Evolutionary conservation across 169 alveolate genomes (phyloP).

Genomic region (Eimeria sp.): DNA sequence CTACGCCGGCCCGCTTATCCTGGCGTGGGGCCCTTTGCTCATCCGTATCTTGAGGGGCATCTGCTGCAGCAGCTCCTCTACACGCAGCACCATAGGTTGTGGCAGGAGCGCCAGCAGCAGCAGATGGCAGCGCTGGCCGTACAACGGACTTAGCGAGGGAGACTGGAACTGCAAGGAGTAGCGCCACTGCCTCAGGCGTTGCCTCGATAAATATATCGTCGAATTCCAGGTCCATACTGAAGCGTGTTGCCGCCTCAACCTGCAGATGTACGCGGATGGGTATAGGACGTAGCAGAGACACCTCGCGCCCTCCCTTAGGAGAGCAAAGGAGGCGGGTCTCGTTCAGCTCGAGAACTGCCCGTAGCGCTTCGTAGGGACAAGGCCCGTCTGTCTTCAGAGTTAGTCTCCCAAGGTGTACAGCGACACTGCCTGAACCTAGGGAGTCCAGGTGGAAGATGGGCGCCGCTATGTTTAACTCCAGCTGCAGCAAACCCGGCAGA

Average conservation of each 20-base stretch:
- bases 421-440: conserved; percentile 86
- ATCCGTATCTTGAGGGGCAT: not conserved
- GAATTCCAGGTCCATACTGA: conserved; percentile 5
- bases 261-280: conserved; percentile 71
- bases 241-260: not conserved
- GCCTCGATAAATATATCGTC: conserved; percentile 91
- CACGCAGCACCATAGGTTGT: too few species aligned
- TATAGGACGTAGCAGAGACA: conserved; percentile 80
- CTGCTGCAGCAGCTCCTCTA: not conserved
- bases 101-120: conserved; percentile 27
- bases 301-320: conserved; percentile 75
- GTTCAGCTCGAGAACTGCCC: conserved; percentile 89
- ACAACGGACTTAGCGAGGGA: conserved; percentile 86
- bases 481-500: conserved; percentile 78
- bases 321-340: conserved; percentile 90
- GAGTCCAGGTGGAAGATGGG: conserved; percentile 87
- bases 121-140: conserved; percentile 16
- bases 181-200: conserved; percentile 90
- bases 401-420: conserved; percentile 90
- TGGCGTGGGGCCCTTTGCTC: not conserved
- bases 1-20: not conserved
- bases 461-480: conserved; percentile 86
- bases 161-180: conserved; percentile 89
- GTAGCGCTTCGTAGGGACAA: conserved; percentile 87
- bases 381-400: conserved; percentile 89